These are phyloP conservation scores for Penicillium roqueforti DNA, from an alignment of 495 filamentous ascomycete species.

Conservation along the genomic window DNA sequence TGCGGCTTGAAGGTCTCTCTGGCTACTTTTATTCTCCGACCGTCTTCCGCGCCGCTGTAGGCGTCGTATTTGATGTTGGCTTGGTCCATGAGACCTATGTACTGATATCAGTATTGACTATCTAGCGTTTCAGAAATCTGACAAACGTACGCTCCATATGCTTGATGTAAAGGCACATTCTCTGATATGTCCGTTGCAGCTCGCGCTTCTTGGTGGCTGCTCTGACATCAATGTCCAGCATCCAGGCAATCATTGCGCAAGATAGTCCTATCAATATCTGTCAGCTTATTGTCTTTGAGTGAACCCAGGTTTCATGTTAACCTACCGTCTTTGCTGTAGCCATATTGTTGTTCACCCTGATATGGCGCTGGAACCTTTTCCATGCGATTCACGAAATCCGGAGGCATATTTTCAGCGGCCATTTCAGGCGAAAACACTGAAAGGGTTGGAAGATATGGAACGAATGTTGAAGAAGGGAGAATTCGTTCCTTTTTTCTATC, in stretches of 20 bases:
- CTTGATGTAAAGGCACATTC: conserved; percentile 2
- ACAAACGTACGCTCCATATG: conserved; percentile 3
- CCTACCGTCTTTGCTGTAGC: conserved; percentile 4
- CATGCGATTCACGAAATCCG: not conserved
- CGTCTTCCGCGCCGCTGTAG: not conserved
- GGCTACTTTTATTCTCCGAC: not conserved
- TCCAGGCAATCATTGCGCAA: conserved; percentile 6
- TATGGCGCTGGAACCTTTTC: conserved; percentile 4
- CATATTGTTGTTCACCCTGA: not conserved
- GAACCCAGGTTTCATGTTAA: not conserved
- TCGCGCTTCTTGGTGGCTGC: conserved; percentile 6
- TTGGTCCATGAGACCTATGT: not conserved
- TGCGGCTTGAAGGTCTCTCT: not conserved
- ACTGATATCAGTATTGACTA: not conserved
- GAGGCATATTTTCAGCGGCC: not conserved
- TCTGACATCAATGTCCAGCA: conserved; percentile 5
- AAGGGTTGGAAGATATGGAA: not conserved
- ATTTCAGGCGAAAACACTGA: not conserved
- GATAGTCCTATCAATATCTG: not conserved
- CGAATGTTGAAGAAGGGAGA: not conserved
- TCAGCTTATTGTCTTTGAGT: not conserved
- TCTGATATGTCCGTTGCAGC: conserved; percentile 1
- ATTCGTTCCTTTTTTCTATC: not conserved
- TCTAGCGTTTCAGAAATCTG: no score
- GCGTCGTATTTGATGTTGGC: not conserved